These are phyloP conservation scores for Fusarium algeriense DNA, from an alignment of 2,329 filamentous ascomycete species.

Conservation along the genomic window DNA sequence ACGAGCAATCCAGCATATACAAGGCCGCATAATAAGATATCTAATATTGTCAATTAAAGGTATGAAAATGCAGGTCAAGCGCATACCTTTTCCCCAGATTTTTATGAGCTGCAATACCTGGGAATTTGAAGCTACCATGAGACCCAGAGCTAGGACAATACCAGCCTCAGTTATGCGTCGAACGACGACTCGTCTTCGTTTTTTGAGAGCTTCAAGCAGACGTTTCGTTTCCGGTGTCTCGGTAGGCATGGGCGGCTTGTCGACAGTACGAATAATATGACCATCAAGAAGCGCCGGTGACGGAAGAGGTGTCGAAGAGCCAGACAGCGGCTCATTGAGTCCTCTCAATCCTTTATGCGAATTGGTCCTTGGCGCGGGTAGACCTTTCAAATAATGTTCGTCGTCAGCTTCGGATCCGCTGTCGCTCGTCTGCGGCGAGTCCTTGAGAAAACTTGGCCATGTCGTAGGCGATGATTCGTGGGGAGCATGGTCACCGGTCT, in stretches of 20 bases:
- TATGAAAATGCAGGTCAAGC: neutral
- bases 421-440: slow-evolving; percentile 77
- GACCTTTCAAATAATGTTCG: slow-evolving; percentile 86
- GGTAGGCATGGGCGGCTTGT: slow-evolving; percentile 35
- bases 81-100: slow-evolving; percentile 64
- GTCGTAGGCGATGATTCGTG: slow-evolving; percentile 42
- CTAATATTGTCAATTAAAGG: slow-evolving; percentile 49
- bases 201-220: slow-evolving; percentile 51
- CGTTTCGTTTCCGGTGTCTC: slow-evolving; percentile 34
- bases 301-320: slow-evolving; percentile 66
- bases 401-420: slow-evolving; percentile 97
- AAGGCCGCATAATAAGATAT: slow-evolving; percentile 56
- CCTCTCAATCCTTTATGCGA: slow-evolving; percentile 83
- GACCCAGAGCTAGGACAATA: slow-evolving; percentile 63
- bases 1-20: slow-evolving; percentile 57
- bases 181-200: slow-evolving; percentile 63
- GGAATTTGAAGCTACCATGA: slow-evolving; percentile 61
- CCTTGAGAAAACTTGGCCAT: slow-evolving; percentile 57
- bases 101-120: slow-evolving; percentile 60
- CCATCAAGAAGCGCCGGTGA: slow-evolving; percentile 62
- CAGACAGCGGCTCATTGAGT: slow-evolving; percentile 66
- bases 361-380: slow-evolving; percentile 81
- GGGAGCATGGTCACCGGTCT: slow-evolving; percentile 37
- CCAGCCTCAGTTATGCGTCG: slow-evolving; percentile 66
- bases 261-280: slow-evolving; percentile 48